phyloP scores from a whole-genome alignment of 176 grass and related monocot genomes.

The Bothriochloa decipiens region DNA sequence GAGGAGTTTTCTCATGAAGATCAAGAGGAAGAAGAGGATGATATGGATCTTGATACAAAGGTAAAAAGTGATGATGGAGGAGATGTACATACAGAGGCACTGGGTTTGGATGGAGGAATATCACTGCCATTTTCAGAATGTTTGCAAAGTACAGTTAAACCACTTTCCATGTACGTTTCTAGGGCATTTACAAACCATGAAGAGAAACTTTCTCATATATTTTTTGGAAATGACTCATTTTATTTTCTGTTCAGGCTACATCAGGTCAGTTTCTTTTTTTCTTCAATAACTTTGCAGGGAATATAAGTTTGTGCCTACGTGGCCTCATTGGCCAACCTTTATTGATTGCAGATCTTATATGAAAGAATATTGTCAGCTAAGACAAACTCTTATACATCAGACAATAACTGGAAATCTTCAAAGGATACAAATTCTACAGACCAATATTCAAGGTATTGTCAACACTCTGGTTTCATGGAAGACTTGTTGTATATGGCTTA shows the following conservation, averaged over 20 bases:
- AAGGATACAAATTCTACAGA: constrained; percentile 86
- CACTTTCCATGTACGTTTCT: constrained; percentile 77
- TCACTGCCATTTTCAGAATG: constrained; percentile 69
- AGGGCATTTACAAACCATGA: constrained; percentile 60
- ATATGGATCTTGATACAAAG: constrained; percentile 70
- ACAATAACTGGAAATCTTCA: constrained; percentile 96
- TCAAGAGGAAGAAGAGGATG: constrained; percentile 89
- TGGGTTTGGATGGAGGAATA: constrained; percentile 65
- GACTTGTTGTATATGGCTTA: not conserved
- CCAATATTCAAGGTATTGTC: constrained; percentile 82
- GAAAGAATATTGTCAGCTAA: constrained; percentile 94
- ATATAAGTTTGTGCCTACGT: constrained; percentile 4
- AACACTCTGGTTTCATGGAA: constrained; percentile 15
- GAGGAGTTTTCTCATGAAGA: constrained; percentile 91
- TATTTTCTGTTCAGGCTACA: constrained; percentile 90
- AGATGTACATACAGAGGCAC: constrained; percentile 65
- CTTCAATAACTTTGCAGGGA: constrained; percentile 22
- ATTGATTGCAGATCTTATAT: constrained; percentile 81
- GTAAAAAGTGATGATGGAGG: constrained; percentile 89
- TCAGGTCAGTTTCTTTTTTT: constrained; percentile 57
- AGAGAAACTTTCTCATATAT: constrained; percentile 63
- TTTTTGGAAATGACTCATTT: constrained; percentile 98
- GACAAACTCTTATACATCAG: constrained; percentile 75
- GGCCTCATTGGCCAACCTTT: constrained; percentile 22
- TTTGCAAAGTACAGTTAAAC: constrained; percentile 68